These are phyloP conservation scores for Fomitopsis pinicola DNA, from an alignment of 1,284 basidiomycete species.

Conservation along the genomic window DNA sequence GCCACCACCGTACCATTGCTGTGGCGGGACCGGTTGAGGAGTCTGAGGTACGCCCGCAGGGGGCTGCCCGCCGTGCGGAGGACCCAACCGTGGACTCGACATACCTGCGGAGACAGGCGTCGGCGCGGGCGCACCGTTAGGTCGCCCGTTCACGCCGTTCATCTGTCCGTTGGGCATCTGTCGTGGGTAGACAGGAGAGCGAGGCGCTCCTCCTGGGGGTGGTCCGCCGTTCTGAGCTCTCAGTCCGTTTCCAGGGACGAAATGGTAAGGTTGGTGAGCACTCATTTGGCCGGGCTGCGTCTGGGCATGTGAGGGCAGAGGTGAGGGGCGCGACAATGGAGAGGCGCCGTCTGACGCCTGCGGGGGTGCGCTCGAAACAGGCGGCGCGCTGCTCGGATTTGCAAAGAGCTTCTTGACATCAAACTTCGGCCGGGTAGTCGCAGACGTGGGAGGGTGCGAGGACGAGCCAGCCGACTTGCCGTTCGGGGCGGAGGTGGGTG, in stretches of 20 bases:
- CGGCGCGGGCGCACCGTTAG: constrained; percentile 43
- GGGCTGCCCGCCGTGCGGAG: constrained; percentile 50
- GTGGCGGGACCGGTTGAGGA: constrained; percentile 34
- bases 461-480: constrained; percentile 43
- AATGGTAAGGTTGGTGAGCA: constrained; percentile 37
- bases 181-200: constrained; percentile 62
- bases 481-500: constrained; percentile 40
- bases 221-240: constrained; percentile 31
- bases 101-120: constrained; percentile 41
- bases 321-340: constrained; percentile 17
- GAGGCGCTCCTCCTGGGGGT: constrained; percentile 43
- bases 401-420: constrained; percentile 72
- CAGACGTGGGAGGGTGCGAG: constrained; percentile 24
- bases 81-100: constrained; percentile 61
- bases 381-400: constrained; percentile 38
- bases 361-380: constrained; percentile 33
- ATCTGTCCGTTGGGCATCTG: constrained; percentile 54
- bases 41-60: constrained; percentile 29
- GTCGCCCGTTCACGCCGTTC: constrained; percentile 53
- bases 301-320: constrained; percentile 14
- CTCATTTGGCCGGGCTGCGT: constrained; percentile 39
- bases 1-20: constrained; percentile 28
- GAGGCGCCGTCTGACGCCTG: constrained; percentile 34
- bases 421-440: constrained; percentile 30
- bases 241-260: constrained; percentile 23